Base-by-base conservation (phyloP, 345 rosid genomes). In the Boechera stricta region DNA sequence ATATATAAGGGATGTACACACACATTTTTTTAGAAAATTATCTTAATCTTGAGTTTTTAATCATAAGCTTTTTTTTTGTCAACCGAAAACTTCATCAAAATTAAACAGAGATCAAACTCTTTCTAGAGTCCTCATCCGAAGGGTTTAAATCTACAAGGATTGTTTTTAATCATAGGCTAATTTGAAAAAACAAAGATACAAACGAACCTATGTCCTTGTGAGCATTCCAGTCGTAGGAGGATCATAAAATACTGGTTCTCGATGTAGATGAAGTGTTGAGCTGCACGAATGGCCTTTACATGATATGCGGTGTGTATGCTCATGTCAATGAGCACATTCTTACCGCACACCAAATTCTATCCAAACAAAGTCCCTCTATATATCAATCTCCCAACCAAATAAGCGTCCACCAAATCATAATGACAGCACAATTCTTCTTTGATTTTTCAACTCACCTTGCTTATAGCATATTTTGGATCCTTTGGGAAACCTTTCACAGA, bases 241-340 rank as follows among this genome's bases (percentile, higher is more conserved):
- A 94, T 24, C 98, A 92, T 85, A 82, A 94, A 94, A 79, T 94
- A 94, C 79, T 94, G 98, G 76, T 94, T 94, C 84, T 94, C 98
- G 2, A 94, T 92, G 78, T 94, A 94, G 73, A 94, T 90, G 76
- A 85, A 94, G 81, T 94, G 97, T 83, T 94, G 98, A 32, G 98
- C 98, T 72, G 95, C 80, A 80, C 98, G 98, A 64, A 94, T 94
- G 75, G 98, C 98, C 80, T 89, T 90, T 69, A 94, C 97, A 21
- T 21, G 24, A 72, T 90, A 94, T 71, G 98, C 97, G 1, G 97
- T 87, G 82, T 92, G 98, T 83, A 94, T 94, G 92, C 98, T 94
- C 98, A 94, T 92, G 85, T 94, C 98, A 52, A 94, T 94, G 63
- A 94, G 90, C 54, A 92, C 88, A 75, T 94, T 90, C 88, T 94